These are phyloP conservation scores for Citrus hindsii DNA, from an alignment of 345 rosid genomes.

Conservation along the genomic window DNA sequence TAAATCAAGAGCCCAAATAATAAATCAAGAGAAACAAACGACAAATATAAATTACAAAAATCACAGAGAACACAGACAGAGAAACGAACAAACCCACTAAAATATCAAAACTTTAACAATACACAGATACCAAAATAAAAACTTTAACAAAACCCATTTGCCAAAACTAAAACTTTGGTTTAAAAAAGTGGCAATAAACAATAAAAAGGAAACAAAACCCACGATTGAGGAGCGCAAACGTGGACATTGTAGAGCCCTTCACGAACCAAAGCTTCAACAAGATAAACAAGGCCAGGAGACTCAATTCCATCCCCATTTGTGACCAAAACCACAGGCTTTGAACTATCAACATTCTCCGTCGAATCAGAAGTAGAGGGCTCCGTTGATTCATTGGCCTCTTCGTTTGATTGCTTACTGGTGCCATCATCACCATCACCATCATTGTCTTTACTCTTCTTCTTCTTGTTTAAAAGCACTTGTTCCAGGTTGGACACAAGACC, in stretches of 20 bases:
- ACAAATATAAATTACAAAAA: background rate
- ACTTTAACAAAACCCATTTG: background rate
- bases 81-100: background rate
- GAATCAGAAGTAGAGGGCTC: constrained; percentile 50
- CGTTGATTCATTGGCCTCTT: constrained; percentile 22
- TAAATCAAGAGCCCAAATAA: constrained; percentile 2
- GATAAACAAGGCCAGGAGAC: constrained; percentile 79
- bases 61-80: background rate
- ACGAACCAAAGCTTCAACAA: constrained; percentile 82
- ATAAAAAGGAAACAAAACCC: constrained; percentile 23
- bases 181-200: background rate
- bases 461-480: constrained; percentile 64
- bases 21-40: background rate
- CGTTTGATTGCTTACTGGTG: constrained; percentile 7
- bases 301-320: constrained; percentile 92
- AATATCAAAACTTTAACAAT: background rate
- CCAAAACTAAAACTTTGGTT: background rate
- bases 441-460: constrained; percentile 15
- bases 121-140: background rate
- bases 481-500: constrained; percentile 84
- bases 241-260: constrained; percentile 74
- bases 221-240: constrained; percentile 96
- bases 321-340: constrained; percentile 78
- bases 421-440: constrained; percentile 23
- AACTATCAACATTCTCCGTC: constrained; percentile 34